Evolutionary conservation across 140 eudicot genomes (phyloP), one percentile per base, ranked within the genome.

Genomic region (Ambrosia hybrid): DNA sequence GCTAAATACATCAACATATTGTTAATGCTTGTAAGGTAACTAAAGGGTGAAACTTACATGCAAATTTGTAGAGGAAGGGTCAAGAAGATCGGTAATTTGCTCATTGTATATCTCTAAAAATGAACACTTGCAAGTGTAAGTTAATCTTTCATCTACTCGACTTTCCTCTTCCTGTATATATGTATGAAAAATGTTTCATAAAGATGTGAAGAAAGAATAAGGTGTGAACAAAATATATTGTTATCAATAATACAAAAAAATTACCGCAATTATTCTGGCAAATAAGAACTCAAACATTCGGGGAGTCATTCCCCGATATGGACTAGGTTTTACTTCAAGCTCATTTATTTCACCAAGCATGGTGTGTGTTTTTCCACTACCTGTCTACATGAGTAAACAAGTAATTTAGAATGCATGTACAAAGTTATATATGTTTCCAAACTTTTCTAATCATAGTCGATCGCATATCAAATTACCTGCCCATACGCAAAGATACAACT

Each of bases 401-500:
- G 41, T 61, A 73, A 68, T 36, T 51, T 4, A 66, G 65, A 58
- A 21, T 38, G 5, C 37, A 9, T 79, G 48, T 21, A 43, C 9
- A 56, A 15, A 34, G 16, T 57, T 38, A 49, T 58, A 30, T 60
- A 5, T 41, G 15, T 13, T 53, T 30, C 5, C 2, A 12, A 8
- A 21, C 51, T 6, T 51, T 34, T n/a, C 30, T 13, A 61, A 55
- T 8, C 5, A 43, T 37, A 51, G 51, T 53, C 46, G 51, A 51
- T 3, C 7, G 57, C 67, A 53, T 57, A 70, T 37, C n/a, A 57
- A 49, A 30, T 74, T 88, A 94, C 99, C 96, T 94, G 99, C 58
- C 99, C 99, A 68, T 94, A 94, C 3, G 99, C 99, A 80, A 94
- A 94, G 85, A 94, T 86, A 57, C 96, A 94, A 76, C 99, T 94